Base-by-base conservation (phyloP, 768 basidiomycete genomes). In the Leccinum aurantiacum region DNA sequence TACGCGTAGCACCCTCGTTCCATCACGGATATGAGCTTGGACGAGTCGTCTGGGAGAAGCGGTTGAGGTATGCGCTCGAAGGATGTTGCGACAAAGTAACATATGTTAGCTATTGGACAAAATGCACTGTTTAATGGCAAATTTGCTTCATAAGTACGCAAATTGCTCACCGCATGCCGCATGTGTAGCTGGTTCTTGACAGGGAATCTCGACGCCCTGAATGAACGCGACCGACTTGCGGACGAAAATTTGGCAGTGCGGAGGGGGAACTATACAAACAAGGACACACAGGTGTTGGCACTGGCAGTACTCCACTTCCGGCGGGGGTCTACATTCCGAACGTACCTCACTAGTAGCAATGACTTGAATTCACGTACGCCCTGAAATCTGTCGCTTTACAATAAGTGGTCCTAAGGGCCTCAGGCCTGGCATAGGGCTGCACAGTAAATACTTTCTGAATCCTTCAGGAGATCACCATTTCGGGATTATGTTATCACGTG, bases 41-140 rank as follows among this genome's bases (percentile, higher is more conserved):
- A 63, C 37, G 60, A 72, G 46, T 58, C 56, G 71, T 64, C 63
- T 66, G 31, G 63, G 56, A 48, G 64, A 63, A 56, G 70, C 59
- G 65, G 71, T 75, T 57, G 68, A 70, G 66, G 76, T 70, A 74
- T 78, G 76, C 74, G 77, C 76, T 81, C 78, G 78, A 65, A 77
- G 75, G 68, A 80, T 74, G 76, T 76, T 81, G 76, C 84, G 86
- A 81, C 87, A 86, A 84, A 84, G 79, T 77, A 80, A 87, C 87
- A 89, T 89, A 86, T 83, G 85, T 89, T 80, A 89, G 77, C 87
- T 84, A 33, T 33, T 33, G 63, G n/a, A 65, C 51, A 31, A 49
- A 60, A 33, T 25, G 31, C 19, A 17, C 15, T 27, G 49, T 69
- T 41, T 59, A 11, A 15, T 14, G 47, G 13, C 0, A 1, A 10